A percentile compares a stretch with the other conserved stretches of the same genome.
Conservation (phyloP, 2,329 filamentous ascomycete species). For the Ophiosphaerella narmari region DNA sequence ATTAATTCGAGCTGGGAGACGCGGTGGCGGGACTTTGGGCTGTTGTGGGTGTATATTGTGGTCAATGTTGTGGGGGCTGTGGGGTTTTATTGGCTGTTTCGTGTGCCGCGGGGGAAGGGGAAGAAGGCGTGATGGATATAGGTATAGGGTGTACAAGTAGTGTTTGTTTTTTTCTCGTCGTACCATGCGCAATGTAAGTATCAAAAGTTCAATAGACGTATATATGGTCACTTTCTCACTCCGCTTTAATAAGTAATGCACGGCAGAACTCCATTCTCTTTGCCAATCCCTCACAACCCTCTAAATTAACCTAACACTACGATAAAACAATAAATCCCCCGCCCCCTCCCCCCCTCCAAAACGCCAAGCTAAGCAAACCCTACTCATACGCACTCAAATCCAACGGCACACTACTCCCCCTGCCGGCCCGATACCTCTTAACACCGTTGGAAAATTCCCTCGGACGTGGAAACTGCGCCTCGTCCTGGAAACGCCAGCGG, state of each 20-base stretch:
- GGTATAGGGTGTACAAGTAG: too few species aligned
- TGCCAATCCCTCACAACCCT: neutral
- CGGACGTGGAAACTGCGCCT: constrained; percentile 81
- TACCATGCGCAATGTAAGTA: too few species aligned
- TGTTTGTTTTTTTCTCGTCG: too few species aligned
- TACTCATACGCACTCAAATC: constrained; percentile 69
- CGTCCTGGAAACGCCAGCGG: constrained; percentile 86
- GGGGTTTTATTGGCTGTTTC: constrained; percentile 57
- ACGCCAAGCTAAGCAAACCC: constrained; percentile 48
- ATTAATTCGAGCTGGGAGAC: constrained; percentile 51
- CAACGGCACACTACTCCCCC: constrained; percentile 91
- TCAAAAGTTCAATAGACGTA: too few species aligned
- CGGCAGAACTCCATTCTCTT: neutral
- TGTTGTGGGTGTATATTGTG: constrained; percentile 56
- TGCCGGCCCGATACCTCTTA: constrained; percentile 84
- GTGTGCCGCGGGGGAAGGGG: constrained; percentile 56
- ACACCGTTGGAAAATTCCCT: constrained; percentile 75
- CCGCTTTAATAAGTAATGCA: constrained; percentile 4
- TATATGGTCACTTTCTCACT: too few species aligned
- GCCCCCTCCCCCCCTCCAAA: neutral
- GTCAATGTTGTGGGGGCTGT: constrained; percentile 56
- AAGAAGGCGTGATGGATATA: constrained; percentile 18
- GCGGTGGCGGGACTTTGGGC: constrained; percentile 64
- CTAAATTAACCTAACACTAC: too few species aligned
- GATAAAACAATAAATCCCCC: neutral